phyloP scores from a whole-genome alignment of 176 grass and related monocot genomes.

The Cymbopogon citratus region DNA sequence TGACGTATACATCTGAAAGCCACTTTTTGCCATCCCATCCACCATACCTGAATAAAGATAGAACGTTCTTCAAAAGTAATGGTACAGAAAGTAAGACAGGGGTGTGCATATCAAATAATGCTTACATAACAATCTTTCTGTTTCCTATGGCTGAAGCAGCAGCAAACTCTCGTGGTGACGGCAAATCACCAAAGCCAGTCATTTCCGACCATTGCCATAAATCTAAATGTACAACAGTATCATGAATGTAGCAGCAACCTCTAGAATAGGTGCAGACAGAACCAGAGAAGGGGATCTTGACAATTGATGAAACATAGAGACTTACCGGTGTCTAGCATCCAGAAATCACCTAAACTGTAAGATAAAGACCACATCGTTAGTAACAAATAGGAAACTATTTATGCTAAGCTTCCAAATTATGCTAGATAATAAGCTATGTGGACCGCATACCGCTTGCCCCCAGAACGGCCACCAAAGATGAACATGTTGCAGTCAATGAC shows the following conservation, averaged over 20 bases:
- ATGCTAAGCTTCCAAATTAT: background rate
- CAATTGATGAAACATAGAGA: background rate
- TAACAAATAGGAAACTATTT: slow-evolving; percentile 1
- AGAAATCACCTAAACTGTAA: slow-evolving; percentile 82
- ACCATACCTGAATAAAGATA: slow-evolving; percentile 59
- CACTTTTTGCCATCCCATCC: slow-evolving; percentile 99
- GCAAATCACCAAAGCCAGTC: slow-evolving; percentile 89
- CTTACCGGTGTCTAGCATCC: slow-evolving; percentile 94
- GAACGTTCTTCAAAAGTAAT: slow-evolving; percentile 7
- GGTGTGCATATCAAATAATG: background rate
- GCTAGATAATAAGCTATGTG: background rate
- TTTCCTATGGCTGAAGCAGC: slow-evolving; percentile 88
- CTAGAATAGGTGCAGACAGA: background rate
- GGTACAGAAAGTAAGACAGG: background rate
- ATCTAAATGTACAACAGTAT: slow-evolving; percentile 47
- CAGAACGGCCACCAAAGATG: slow-evolving; percentile 75
- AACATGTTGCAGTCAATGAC: slow-evolving; percentile 78
- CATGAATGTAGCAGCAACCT: background rate
- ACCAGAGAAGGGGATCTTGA: background rate
- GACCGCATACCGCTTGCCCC: slow-evolving; percentile 62
- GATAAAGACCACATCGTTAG: slow-evolving; percentile 3
- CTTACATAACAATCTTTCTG: slow-evolving; percentile 87
- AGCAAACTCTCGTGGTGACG: slow-evolving; percentile 82
- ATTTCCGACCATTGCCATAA: slow-evolving; percentile 98
- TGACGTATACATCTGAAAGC: slow-evolving; percentile 91